phyloP scores from a whole-genome alignment of 768 basidiomycete species.

The Coprinopsis sp. region DNA sequence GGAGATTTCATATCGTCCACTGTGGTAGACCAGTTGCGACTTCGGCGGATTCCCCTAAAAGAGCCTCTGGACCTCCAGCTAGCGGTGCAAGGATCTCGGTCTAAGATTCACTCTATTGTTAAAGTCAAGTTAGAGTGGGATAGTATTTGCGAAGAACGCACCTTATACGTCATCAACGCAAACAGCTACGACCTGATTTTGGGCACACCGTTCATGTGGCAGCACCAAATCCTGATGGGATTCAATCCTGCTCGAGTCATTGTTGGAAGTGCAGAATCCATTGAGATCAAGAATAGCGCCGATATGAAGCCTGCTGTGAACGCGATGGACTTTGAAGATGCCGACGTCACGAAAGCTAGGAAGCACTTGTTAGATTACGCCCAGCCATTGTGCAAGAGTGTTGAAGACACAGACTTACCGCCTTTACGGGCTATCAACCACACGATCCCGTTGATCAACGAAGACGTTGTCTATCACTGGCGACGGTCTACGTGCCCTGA shows the following conservation, averaged over 20 bases:
- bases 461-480: neutral
- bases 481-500: conserved; percentile 13
- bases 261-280: conserved; percentile 17
- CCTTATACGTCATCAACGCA: conserved; percentile 36
- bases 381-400: neutral
- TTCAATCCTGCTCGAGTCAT: conserved; percentile 22
- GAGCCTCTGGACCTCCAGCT: conserved; percentile 31
- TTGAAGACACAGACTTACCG: conserved; percentile 5
- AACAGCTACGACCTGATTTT: conserved; percentile 37
- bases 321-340: neutral
- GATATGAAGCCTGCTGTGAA: neutral
- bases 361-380: neutral
- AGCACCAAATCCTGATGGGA: conserved; percentile 23
- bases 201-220: conserved; percentile 35
- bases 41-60: conserved; percentile 17
- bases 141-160: conserved; percentile 17
- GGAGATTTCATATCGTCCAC: conserved; percentile 36
- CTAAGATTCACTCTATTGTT: conserved; percentile 25
- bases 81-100: conserved; percentile 33
- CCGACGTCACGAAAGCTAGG: neutral
- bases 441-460: conserved; percentile 8
- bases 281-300: neutral
- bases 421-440: conserved; percentile 9
- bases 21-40: conserved; percentile 29
- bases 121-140: conserved; percentile 28